Conservation (phyloP, 2,329 filamentous ascomycete genomes). For the Tolypocladium capitatum region DNA sequence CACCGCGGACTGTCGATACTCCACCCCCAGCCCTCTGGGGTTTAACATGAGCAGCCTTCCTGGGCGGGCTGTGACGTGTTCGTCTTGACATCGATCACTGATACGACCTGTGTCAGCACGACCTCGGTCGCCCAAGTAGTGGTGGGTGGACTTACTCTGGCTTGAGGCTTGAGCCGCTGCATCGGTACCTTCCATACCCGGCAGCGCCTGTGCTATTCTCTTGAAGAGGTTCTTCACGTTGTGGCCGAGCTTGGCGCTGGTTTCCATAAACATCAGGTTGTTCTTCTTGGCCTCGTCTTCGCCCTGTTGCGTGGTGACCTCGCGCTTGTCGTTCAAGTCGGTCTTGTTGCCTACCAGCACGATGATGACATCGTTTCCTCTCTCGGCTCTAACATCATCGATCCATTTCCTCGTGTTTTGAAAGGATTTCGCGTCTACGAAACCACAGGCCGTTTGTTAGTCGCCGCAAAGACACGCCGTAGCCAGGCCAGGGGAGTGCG, state of each 20-base stretch:
- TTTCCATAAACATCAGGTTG: constrained; percentile 98
- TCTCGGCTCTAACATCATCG: constrained; percentile 90
- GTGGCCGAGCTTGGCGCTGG: constrained; percentile 91
- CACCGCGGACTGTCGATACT: neutral
- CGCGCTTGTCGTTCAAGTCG: constrained; percentile 93
- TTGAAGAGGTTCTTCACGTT: constrained; percentile 97
- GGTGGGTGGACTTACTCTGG: constrained; percentile 52
- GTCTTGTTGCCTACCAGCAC: constrained; percentile 99
- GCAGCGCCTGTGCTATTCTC: constrained; percentile 93
- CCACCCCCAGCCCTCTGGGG: neutral
- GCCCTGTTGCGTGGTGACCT: constrained; percentile 90
- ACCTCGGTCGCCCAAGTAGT: neutral
- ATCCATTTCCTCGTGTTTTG: constrained; percentile 99
- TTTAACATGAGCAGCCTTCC: constrained; percentile 48
- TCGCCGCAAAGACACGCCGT: neutral
- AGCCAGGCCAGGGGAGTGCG: neutral
- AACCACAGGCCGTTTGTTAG: neutral
- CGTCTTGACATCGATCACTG: constrained; percentile 91
- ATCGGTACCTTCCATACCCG: constrained; percentile 90
- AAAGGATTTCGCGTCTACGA: constrained; percentile 77
- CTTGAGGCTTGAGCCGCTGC: constrained; percentile 56
- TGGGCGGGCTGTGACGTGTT: constrained; percentile 56
- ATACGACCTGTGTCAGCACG: neutral
- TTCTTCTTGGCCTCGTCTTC: constrained; percentile 98
- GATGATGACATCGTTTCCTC: constrained; percentile 97